These are phyloP conservation scores for Calocera cornea DNA, from an alignment of 768 basidiomycete genomes.

Conservation along the genomic window DNA sequence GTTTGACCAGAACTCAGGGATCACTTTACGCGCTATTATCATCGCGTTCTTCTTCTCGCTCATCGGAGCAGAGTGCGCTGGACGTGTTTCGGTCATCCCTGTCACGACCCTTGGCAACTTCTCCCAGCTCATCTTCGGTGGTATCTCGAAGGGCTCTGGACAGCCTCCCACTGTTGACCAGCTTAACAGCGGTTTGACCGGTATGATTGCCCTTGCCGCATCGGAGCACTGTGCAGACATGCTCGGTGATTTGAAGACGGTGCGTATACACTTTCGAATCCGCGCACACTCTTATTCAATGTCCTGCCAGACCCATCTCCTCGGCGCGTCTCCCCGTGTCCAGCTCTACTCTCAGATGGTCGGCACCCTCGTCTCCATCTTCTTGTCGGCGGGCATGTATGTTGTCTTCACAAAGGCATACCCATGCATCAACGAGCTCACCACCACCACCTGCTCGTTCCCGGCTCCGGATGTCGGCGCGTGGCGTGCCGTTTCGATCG, in stretches of 20 bases:
- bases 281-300: too few relatives aligned
- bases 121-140: constrained; percentile 55
- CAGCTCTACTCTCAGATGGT: constrained; percentile 48
- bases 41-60: constrained; percentile 55
- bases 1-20: constrained; percentile 31
- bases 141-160: constrained; percentile 38
- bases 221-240: constrained; percentile 49
- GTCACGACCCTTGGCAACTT: constrained; percentile 45
- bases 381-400: constrained; percentile 40
- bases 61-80: constrained; percentile 48
- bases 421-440: constrained; percentile 38
- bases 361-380: constrained; percentile 46
- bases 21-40: constrained; percentile 42
- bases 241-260: constrained; percentile 57
- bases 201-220: constrained; percentile 41
- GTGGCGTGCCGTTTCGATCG: background rate
- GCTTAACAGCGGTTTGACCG: constrained; percentile 39
- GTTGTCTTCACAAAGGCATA: constrained; percentile 45
- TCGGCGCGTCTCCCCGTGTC: constrained; percentile 47
- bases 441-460: constrained; percentile 35
- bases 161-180: constrained; percentile 26
- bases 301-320: constrained; percentile 54
- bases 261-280: too few relatives aligned
- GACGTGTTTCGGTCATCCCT: constrained; percentile 49
- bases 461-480: background rate